Conservation (phyloP, 2,329 filamentous ascomycete genomes). For the Diaporthe longicolla region DNA sequence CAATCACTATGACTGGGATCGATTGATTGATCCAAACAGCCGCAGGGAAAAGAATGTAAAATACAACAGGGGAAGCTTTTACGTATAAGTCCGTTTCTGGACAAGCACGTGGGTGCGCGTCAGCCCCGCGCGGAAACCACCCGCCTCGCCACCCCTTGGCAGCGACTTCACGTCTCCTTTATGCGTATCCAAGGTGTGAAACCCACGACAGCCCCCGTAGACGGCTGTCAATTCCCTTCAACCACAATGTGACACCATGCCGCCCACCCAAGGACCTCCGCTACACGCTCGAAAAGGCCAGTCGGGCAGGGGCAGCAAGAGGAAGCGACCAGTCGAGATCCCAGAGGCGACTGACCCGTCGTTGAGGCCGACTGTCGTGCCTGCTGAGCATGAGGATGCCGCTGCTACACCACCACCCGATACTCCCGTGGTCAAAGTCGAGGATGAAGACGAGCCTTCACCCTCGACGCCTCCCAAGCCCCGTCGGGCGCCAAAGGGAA, state of each 20-base stretch:
- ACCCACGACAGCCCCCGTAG: background rate
- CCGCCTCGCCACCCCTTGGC: constrained; percentile 11
- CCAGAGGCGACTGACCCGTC: constrained; percentile 41
- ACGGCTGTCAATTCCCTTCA: background rate
- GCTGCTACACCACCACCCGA: background rate
- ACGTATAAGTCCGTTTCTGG: background rate
- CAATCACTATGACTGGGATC: background rate
- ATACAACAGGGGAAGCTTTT: background rate
- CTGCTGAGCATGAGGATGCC: background rate
- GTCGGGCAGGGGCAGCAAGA: constrained; percentile 30
- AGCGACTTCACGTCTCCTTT: constrained; percentile 32
- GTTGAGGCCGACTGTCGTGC: background rate
- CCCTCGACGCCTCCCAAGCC: constrained; percentile 33
- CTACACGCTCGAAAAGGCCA: constrained; percentile 34
- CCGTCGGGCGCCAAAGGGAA: constrained; percentile 34
- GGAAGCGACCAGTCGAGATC: constrained; percentile 36
- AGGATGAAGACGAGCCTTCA: constrained; percentile 26
- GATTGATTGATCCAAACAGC: background rate
- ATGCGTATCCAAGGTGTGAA: constrained; percentile 3
- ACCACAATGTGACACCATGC: constrained; percentile 37
- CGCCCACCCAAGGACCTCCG: constrained; percentile 33
- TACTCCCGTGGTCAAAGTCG: constrained; percentile 19
- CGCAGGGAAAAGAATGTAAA: background rate
- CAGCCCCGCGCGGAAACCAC: constrained; percentile 33
- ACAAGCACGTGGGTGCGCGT: constrained; percentile 37